Percentiles rank a stretch among this genome's conserved stretches.
Evolutionary conservation across 1,139 yeast genomes (phyloP).

Genomic region (Hemisphaericaspora lyxosophila): DNA sequence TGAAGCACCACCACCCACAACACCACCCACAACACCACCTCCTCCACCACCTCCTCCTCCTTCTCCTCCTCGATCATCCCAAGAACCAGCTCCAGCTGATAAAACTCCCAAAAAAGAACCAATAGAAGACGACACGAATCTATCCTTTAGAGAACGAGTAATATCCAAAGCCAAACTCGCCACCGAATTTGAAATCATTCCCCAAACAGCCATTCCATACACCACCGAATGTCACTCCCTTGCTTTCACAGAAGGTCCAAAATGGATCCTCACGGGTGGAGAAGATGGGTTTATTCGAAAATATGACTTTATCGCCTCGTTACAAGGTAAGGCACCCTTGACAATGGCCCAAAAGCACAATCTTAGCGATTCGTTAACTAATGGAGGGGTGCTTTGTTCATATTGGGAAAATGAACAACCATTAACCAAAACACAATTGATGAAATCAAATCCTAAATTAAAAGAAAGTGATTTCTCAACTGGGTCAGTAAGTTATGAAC

Average conservation of each 20-base stretch:
- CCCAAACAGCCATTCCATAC: conserved; percentile 73
- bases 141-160: conserved; percentile 36
- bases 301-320: conserved; percentile 80
- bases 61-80: neutral
- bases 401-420: conserved; percentile 98
- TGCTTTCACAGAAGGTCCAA: conserved; percentile 78
- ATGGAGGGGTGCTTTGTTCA: conserved; percentile 77
- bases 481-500: conserved; percentile 55
- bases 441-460: conserved; percentile 43
- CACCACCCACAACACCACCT: neutral
- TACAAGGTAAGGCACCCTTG: conserved; percentile 85
- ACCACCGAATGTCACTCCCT: conserved; percentile 71
- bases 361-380: conserved; percentile 69
- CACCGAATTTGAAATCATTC: conserved; percentile 56
- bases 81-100: neutral
- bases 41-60: neutral
- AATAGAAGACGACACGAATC: conserved; percentile 3
- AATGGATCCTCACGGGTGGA: conserved; percentile 92
- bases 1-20: conserved; percentile 2
- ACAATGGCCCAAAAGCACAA: conserved; percentile 93
- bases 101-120: neutral
- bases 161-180: conserved; percentile 46
- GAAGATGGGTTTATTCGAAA: conserved; percentile 92
- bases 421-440: conserved; percentile 40
- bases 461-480: conserved; percentile 43